Percentiles rank a stretch among this genome's conserved stretches.
These are phyloP conservation scores for Apostasia shenzhenica DNA, from an alignment of 106 monocot species.

Conservation along the genomic window DNA sequence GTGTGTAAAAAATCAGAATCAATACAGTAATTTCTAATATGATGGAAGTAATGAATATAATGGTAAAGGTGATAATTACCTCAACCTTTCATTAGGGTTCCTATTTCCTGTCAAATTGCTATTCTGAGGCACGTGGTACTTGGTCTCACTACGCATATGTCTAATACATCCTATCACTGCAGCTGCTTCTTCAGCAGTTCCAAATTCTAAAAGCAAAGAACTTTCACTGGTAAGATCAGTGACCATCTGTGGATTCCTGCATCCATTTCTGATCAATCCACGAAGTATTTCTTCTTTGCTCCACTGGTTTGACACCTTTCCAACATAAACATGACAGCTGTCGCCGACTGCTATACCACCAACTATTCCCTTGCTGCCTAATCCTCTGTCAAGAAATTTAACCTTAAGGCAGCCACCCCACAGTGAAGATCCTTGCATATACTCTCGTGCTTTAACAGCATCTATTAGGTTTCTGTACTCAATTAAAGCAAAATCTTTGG, in stretches of 20 bases:
- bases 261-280: slow-evolving; percentile 33
- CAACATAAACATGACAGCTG: slow-evolving; percentile 78
- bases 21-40: background rate
- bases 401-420: slow-evolving; percentile 62
- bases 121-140: slow-evolving; percentile 10
- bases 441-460: slow-evolving; percentile 80
- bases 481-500: slow-evolving; percentile 65
- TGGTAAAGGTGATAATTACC: background rate
- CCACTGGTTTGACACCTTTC: slow-evolving; percentile 41
- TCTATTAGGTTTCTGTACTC: slow-evolving; percentile 79
- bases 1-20: too few relatives aligned
- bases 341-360: slow-evolving; percentile 63
- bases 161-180: slow-evolving; percentile 51
- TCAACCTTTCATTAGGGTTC: slow-evolving; percentile 13
- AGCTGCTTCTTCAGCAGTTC: slow-evolving; percentile 67
- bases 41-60: background rate
- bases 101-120: slow-evolving; percentile 1
- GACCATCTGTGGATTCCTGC: slow-evolving; percentile 40
- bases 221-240: slow-evolving; percentile 61
- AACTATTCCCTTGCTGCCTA: slow-evolving; percentile 61
- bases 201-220: slow-evolving; percentile 77
- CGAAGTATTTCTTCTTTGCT: slow-evolving; percentile 71
- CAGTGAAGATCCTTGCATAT: slow-evolving; percentile 76
- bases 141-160: slow-evolving; percentile 20
- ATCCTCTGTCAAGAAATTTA: slow-evolving; percentile 73